phyloP scores from a whole-genome alignment of 305 asterid species.

The Solanum chacoense region DNA sequence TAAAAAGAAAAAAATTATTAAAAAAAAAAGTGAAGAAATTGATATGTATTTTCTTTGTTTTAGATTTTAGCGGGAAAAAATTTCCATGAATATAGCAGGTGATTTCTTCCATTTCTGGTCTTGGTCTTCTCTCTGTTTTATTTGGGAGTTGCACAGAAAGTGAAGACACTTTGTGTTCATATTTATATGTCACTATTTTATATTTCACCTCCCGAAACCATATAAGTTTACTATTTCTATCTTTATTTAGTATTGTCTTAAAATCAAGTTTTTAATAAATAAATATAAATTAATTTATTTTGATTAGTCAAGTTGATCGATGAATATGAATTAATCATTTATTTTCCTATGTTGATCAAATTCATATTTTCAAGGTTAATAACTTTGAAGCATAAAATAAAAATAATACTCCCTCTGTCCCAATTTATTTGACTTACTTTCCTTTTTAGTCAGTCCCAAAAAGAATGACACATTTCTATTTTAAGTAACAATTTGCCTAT shows the following conservation, averaged over 20 bases:
- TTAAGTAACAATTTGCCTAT: too few species aligned
- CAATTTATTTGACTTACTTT: too few species aligned
- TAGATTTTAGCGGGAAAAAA: not conserved
- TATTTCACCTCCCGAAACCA: not conserved
- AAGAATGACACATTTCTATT: too few species aligned
- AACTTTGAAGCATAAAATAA: not conserved
- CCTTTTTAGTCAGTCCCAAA: too few species aligned
- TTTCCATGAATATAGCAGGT: not conserved
- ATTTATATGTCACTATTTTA: not conserved
- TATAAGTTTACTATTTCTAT: too few species aligned
- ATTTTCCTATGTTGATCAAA: too few species aligned
- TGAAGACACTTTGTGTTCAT: too few species aligned
- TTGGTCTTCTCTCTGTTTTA: not conserved
- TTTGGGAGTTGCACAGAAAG: not conserved
- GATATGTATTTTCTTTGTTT: not conserved
- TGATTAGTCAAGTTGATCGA: not conserved
- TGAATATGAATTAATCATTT: not conserved
- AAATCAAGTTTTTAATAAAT: too few species aligned
- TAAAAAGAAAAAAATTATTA: not conserved
- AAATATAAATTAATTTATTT: too few species aligned
- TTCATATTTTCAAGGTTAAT: too few species aligned
- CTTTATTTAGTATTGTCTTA: too few species aligned
- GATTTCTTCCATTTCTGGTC: not conserved
- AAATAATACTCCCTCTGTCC: too few species aligned
- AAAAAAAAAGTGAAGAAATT: not conserved